These are phyloP conservation scores for Auriculariales sp. DNA, from an alignment of 768 basidiomycete genomes.

Conservation along the genomic window DNA sequence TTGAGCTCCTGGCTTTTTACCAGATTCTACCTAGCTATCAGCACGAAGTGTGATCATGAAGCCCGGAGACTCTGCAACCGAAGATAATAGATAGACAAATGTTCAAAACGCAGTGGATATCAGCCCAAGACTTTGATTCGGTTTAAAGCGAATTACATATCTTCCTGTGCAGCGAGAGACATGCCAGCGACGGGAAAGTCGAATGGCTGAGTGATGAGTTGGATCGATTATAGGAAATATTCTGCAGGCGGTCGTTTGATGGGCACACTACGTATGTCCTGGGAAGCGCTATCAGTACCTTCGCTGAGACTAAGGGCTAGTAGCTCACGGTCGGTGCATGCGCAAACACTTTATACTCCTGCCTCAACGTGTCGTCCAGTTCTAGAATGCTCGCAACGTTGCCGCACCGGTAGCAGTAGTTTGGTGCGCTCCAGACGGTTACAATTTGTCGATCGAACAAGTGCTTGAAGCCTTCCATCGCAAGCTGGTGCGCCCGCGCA, in stretches of 20 bases:
- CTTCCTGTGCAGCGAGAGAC: too few relatives aligned
- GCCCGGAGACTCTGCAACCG: too few relatives aligned
- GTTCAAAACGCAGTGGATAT: too few relatives aligned
- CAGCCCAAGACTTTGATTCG: too few relatives aligned
- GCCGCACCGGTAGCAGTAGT: conserved; percentile 98
- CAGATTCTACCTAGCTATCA: too few relatives aligned
- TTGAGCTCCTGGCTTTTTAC: too few relatives aligned
- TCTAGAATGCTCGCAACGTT: conserved; percentile 92
- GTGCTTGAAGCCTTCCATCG: conserved; percentile 94
- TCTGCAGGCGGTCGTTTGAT: conserved; percentile 77
- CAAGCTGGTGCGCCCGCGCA: conserved; percentile 92
- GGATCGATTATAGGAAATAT: conserved; percentile 59
- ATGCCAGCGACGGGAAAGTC: too few relatives aligned
- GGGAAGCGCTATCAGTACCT: not conserved
- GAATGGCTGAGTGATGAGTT: too few relatives aligned
- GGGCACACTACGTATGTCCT: conserved; percentile 75
- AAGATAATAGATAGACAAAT: too few relatives aligned
- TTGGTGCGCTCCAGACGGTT: conserved; percentile 96
- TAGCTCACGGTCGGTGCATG: conserved; percentile 70
- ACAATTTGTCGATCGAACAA: conserved; percentile 95
- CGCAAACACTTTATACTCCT: conserved; percentile 92
- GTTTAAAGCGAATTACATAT: too few relatives aligned
- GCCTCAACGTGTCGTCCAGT: conserved; percentile 81
- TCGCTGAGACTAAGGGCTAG: not conserved
- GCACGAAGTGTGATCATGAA: too few relatives aligned